A percentile compares a stretch with the other conserved stretches of the same genome.
Conservation (phyloP, 345 rosid species). For the Draba incana region DNA sequence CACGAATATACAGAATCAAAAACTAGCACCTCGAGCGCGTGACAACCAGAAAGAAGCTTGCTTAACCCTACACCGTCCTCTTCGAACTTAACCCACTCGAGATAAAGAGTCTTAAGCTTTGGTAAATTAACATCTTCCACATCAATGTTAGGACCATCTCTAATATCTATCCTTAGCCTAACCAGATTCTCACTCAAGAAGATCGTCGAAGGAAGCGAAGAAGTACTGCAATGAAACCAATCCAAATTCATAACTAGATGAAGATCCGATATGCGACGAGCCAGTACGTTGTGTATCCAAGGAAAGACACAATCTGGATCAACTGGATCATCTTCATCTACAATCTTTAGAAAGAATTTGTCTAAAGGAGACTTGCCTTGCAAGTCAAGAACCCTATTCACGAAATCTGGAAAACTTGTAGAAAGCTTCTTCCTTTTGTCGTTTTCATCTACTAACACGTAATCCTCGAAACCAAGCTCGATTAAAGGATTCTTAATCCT, state of each 20-base stretch:
- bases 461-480: too few relatives aligned
- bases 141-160: neutral
- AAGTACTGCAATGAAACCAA: too few relatives aligned
- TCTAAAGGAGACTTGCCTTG: conserved; percentile 7
- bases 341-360: conserved; percentile 4
- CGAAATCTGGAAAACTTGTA: conserved; percentile 1
- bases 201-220: neutral
- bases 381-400: conserved; percentile 12
- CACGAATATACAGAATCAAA: neutral
- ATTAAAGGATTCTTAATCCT: neutral
- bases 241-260: neutral
- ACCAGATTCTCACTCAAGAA: conserved; percentile 20
- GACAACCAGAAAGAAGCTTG: conserved; percentile 28
- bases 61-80: neutral
- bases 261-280: conserved; percentile 16
- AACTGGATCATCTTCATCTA: neutral
- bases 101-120: conserved; percentile 2
- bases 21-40: conserved; percentile 1
- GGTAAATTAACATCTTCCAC: conserved; percentile 21
- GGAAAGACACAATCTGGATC: neutral
- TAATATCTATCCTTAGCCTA: neutral
- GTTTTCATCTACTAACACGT: too few relatives aligned
- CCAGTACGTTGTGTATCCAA: conserved; percentile 18
- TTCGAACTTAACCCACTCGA: neutral
- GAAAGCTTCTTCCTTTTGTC: neutral